phyloP scores from a whole-genome alignment of 768 basidiomycete genomes.

The Pisolithus albus region DNA sequence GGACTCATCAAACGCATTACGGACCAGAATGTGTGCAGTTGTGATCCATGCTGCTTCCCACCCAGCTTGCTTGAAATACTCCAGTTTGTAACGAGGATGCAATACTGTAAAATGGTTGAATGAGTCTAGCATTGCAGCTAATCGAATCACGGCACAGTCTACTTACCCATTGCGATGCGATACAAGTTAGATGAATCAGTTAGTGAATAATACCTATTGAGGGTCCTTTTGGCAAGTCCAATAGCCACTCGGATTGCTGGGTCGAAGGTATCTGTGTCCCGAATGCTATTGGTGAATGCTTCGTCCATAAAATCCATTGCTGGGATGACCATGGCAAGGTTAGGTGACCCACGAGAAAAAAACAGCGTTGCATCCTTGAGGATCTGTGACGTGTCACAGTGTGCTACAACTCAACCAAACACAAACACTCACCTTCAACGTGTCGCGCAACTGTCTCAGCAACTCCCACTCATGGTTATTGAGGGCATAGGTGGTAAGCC shows the following conservation, averaged over 20 bases:
- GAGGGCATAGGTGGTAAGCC: background rate
- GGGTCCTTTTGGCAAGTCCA: too few species aligned
- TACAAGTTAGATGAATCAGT: too few species aligned
- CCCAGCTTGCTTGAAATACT: constrained; percentile 21
- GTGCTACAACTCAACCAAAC: background rate
- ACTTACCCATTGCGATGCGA: too few species aligned
- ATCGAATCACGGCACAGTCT: too few species aligned
- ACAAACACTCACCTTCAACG: constrained; percentile 16
- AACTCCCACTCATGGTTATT: constrained; percentile 11
- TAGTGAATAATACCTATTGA: too few species aligned
- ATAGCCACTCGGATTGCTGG: background rate
- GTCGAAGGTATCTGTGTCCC: background rate
- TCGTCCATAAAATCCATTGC: constrained; percentile 29
- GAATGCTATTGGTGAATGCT: constrained; percentile 6
- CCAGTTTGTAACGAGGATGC: constrained; percentile 24
- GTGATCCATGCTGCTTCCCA: constrained; percentile 24
- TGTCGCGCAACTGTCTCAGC: constrained; percentile 6
- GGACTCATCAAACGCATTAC: background rate
- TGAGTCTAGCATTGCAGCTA: too few species aligned
- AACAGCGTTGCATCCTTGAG: constrained; percentile 19
- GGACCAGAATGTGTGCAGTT: constrained; percentile 12
- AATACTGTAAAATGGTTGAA: constrained; percentile 16
- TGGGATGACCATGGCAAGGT: constrained; percentile 23
- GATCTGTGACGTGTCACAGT: constrained; percentile 7
- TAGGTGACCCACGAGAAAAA: constrained; percentile 17